A percentile compares a stretch with the other conserved stretches of the same genome.
Evolutionary conservation across 1,139 yeast genomes (phyloP).

Genomic region (Suhomyces anneliseae): DNA sequence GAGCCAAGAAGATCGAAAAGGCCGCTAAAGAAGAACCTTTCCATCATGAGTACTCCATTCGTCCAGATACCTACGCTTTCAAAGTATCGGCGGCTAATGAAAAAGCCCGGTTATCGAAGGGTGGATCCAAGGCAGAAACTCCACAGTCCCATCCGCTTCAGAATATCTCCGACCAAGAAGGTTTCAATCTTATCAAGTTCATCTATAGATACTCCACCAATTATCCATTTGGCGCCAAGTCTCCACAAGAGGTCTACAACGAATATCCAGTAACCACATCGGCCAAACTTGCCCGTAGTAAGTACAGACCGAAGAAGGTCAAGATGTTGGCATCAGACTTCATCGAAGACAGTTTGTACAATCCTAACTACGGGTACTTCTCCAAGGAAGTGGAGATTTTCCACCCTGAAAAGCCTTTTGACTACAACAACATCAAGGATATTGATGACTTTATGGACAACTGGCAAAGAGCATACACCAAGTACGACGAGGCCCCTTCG

Average conservation of each 20-base stretch:
- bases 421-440: constrained; percentile 57
- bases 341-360: constrained; percentile 81
- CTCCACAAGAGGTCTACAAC: constrained; percentile 45
- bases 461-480: constrained; percentile 68
- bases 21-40: constrained; percentile 28
- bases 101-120: constrained; percentile 6
- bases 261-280: constrained; percentile 44
- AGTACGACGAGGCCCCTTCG: constrained; percentile 45
- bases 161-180: constrained; percentile 13
- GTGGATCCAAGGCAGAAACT: constrained; percentile 1
- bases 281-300: constrained; percentile 44
- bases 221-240: constrained; percentile 41
- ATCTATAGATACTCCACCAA: constrained; percentile 45
- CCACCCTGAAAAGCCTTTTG: constrained; percentile 60
- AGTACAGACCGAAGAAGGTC: constrained; percentile 56
- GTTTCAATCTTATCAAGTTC: constrained; percentile 36
- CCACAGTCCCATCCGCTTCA: constrained; percentile 33
- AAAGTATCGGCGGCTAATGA: constrained; percentile 36
- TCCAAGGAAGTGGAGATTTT: constrained; percentile 76
- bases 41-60: constrained; percentile 48
- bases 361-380: constrained; percentile 81
- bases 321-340: constrained; percentile 77
- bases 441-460: constrained; percentile 68
- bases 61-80: constrained; percentile 51
- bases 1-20: constrained; percentile 19